A percentile compares a stretch with the other conserved stretches of the same genome.
Evolutionary conservation across 352 stramenopile genomes (phyloP).

Genomic region (Phytopythium helicoides): DNA sequence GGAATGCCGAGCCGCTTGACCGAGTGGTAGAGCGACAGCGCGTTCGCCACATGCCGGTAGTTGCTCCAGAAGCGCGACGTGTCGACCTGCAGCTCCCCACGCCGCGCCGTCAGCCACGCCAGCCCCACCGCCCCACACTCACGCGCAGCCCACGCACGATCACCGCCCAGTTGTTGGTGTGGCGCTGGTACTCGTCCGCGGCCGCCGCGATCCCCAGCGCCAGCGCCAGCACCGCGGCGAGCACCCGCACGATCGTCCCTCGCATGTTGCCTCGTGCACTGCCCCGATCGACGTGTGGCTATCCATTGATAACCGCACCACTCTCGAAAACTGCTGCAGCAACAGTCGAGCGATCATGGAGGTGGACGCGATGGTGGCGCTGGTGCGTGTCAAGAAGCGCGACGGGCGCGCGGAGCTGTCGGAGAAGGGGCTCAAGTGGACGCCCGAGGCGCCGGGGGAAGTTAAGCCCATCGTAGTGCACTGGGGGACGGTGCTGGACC

Average conservation of each 20-base stretch:
- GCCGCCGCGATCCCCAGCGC: conserved; percentile 20
- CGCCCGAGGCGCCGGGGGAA: conserved; percentile 22
- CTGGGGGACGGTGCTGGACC: conserved; percentile 72
- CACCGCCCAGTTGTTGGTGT: conserved; percentile 88
- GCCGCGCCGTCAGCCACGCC: neutral
- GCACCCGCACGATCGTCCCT: conserved; percentile 5
- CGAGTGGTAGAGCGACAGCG: conserved; percentile 93
- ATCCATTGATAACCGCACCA: too few species aligned
- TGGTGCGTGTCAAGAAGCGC: conserved; percentile 80
- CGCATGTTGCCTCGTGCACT: neutral
- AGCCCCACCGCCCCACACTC: neutral
- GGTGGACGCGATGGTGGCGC: conserved; percentile 36
- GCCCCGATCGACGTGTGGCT: neutral
- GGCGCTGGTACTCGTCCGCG: conserved; percentile 50
- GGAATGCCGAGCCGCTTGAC: conserved; percentile 92
- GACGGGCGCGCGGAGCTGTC: conserved; percentile 63
- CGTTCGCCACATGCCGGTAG: conserved; percentile 96
- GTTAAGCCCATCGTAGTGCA: conserved; percentile 45
- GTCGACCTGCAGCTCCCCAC: conserved; percentile 59
- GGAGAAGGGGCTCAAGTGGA: conserved; percentile 58
- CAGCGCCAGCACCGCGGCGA: conserved; percentile 22
- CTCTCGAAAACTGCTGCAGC: too few species aligned
- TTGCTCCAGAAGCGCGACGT: conserved; percentile 98
- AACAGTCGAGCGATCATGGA: too few species aligned
- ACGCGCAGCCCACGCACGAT: conserved; percentile 37